Base-by-base conservation (phyloP, 2,329 filamentous ascomycete species). In the Penicillium sp. region DNA sequence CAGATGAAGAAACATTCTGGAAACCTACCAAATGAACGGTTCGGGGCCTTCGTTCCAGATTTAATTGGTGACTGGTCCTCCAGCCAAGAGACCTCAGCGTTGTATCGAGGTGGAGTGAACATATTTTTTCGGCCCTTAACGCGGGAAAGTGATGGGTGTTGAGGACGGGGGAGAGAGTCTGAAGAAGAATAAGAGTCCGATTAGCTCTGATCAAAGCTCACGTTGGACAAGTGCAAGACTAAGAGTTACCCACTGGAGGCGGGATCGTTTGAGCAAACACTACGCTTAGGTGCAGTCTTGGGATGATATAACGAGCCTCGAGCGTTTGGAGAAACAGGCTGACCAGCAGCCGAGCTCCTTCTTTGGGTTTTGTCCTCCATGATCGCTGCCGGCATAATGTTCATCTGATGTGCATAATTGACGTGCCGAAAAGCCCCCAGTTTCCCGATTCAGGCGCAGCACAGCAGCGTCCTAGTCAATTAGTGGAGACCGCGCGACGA, bases 101-200 rank as follows among this genome's bases (percentile, higher is more conserved):
- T 58, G 36, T 54, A 56, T 28, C 50, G 59, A 19, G 63, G 64
- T 22, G 64, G 60, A 19, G 62, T 64, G 46, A 65, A 61, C 66
- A 69, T 69, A 40, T 59, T 56, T 45, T 41, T 41, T 49, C 55
- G 55, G 30, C 63, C 64, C 50, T 68, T 69, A 34, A 67, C 60
- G 37, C 65, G 66, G 29, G 56, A 56, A 37, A 69, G 53, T 16
- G 65, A 64, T 29, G 56, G 59, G 43, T 66, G 64, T 35, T 62
- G 58, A 31, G 59, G 60, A 47, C 59, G 59, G 13, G 59, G 57
- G 8, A 58, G 41, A 40, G 50, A 57, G 16, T 53, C 63, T 66
- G 55, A 29, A 36, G 35, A 35, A 19, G 55, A 29, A 36, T 33
- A 35, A 19, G 31, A 29, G 30, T 28, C 38, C 19, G 29, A 49